Evolutionary conservation across 495 filamentous ascomycete species (phyloP).

Genomic region (Penicillium subrubescens): DNA sequence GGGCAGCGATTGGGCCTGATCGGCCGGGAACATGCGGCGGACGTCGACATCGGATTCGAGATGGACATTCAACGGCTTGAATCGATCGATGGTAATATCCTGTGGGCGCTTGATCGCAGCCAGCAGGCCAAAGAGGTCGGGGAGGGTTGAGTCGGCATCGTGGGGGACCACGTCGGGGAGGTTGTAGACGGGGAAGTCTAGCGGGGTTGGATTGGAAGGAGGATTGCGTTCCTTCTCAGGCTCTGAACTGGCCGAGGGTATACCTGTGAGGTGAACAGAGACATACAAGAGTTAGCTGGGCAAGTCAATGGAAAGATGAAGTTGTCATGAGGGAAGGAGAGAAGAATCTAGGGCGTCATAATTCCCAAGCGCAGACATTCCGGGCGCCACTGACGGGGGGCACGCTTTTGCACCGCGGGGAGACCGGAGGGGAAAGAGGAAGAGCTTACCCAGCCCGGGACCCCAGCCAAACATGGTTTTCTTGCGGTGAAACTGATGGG

Average conservation of each 20-base stretch:
- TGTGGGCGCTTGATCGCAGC: constrained; percentile 53
- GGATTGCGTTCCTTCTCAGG: constrained; percentile 48
- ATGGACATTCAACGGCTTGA: constrained; percentile 56
- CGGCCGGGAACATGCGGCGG: constrained; percentile 47
- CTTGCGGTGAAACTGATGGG: background rate
- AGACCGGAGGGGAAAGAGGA: background rate
- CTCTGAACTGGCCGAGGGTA: constrained; percentile 38
- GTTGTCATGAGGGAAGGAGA: background rate
- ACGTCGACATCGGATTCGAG: constrained; percentile 45
- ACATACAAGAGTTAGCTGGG: background rate
- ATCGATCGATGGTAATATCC: constrained; percentile 51
- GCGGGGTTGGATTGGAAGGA: constrained; percentile 46
- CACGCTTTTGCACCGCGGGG: background rate
- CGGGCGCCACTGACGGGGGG: constrained; percentile 15
- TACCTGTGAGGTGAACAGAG: constrained; percentile 20
- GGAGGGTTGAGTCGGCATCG: constrained; percentile 32
- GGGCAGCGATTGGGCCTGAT: constrained; percentile 42
- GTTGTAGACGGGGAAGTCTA: constrained; percentile 52
- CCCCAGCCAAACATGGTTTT: constrained; percentile 44
- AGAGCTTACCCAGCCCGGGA: constrained; percentile 36
- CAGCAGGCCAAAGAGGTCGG: constrained; percentile 45
- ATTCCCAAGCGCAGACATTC: background rate
- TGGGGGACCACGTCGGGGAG: constrained; percentile 30
- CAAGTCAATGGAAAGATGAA: background rate
- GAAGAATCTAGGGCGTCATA: background rate